phyloP scores from a whole-genome alignment of 305 asterid species.

The Fraxinus floribunda region DNA sequence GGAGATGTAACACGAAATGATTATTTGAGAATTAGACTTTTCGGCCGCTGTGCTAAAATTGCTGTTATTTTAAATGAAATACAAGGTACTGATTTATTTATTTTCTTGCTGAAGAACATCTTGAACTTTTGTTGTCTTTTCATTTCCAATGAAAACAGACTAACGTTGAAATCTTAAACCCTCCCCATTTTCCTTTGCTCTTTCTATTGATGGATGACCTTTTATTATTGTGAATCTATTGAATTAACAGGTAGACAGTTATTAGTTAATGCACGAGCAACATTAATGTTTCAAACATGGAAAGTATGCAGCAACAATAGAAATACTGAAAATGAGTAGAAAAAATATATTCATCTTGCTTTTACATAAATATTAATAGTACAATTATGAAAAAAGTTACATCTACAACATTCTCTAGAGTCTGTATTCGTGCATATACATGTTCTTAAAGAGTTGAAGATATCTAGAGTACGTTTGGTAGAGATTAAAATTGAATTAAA shows the following conservation, averaged over 20 bases:
- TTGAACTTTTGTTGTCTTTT: constrained; percentile 3
- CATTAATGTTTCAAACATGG: background rate
- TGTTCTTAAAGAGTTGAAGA: background rate
- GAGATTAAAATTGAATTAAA: too few species aligned
- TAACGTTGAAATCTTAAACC: background rate
- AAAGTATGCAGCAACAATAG: background rate
- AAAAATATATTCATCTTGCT: background rate
- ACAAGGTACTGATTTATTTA: constrained; percentile 21
- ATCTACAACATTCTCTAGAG: background rate
- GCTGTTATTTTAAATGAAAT: constrained; percentile 16
- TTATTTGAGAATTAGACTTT: constrained; percentile 20
- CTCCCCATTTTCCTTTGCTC: background rate
- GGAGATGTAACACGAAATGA: constrained; percentile 16
- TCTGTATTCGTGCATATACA: background rate
- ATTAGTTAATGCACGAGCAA: background rate
- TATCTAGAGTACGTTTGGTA: background rate
- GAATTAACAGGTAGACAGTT: background rate
- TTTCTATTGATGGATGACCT: background rate
- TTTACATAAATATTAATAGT: background rate
- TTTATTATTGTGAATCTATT: background rate
- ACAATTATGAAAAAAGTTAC: background rate
- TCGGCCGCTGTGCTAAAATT: constrained; percentile 17
- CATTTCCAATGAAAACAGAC: background rate
- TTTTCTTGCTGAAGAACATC: constrained; percentile 12
- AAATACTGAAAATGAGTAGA: background rate